Evolutionary conservation across 176 grass and related monocot species (phyloP).

Genomic region (Eragrostis nindensis): DNA sequence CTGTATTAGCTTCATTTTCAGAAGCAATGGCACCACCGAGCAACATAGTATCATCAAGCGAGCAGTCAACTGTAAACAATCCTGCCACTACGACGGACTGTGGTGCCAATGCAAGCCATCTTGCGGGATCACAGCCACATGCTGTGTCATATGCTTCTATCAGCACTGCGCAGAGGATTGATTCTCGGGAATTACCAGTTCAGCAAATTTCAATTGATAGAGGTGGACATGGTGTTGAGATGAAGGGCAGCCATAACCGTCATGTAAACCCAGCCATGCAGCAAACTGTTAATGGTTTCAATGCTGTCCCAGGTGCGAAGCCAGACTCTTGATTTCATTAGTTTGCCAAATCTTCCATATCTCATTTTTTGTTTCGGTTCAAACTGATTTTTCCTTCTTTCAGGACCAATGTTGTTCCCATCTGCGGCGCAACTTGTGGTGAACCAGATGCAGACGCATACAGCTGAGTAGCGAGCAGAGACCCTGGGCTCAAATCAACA

Average conservation of each 20-base stretch:
- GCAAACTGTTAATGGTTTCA: slow-evolving; percentile 61
- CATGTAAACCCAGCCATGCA: slow-evolving; percentile 30
- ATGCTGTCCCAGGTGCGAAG: slow-evolving; percentile 44
- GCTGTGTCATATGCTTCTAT: slow-evolving; percentile 21
- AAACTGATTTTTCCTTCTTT: neutral
- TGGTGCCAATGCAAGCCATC: slow-evolving; percentile 13
- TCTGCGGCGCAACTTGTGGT: neutral
- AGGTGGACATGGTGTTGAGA: slow-evolving; percentile 33
- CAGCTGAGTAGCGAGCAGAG: neutral
- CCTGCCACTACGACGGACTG: neutral
- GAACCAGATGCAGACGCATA: slow-evolving; percentile 51
- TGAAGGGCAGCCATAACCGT: slow-evolving; percentile 38
- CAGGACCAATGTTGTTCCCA: slow-evolving; percentile 47
- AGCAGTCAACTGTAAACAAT: neutral
- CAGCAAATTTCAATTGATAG: slow-evolving; percentile 14
- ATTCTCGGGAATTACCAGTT: slow-evolving; percentile 25
- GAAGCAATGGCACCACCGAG: slow-evolving; percentile 21
- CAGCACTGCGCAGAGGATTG: slow-evolving; percentile 8
- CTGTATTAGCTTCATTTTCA: slow-evolving; percentile 39
- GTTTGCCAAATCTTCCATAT: neutral
- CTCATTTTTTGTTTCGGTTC: neutral
- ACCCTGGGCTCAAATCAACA: slow-evolving; percentile 9
- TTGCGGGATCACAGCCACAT: slow-evolving; percentile 24
- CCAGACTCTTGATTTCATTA: slow-evolving; percentile 30
- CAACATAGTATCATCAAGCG: slow-evolving; percentile 34